Percentiles rank a stretch among this genome's conserved stretches.
phyloP scores from a whole-genome alignment of 2,329 filamentous ascomycete species.

The Hymenoscyphus fraxineus region DNA sequence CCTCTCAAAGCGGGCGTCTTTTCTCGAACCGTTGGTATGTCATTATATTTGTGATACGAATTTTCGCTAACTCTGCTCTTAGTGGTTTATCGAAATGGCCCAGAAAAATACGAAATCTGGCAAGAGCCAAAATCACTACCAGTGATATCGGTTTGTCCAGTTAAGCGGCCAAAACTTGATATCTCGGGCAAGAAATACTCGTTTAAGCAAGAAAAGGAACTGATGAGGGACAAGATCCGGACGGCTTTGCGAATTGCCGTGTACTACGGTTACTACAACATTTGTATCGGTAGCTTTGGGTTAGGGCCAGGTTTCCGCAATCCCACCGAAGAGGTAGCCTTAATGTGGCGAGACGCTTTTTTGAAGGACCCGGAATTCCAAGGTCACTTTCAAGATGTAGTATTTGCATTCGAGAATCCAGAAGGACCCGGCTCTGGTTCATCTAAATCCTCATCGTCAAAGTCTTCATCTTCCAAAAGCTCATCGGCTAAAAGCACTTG shows the following conservation, averaged over 20 bases:
- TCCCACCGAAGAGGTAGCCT: slow-evolving; percentile 60
- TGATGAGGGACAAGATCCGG: slow-evolving; percentile 70
- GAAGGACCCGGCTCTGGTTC: slow-evolving; percentile 44
- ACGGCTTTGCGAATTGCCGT: slow-evolving; percentile 67
- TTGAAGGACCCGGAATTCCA: slow-evolving; percentile 59
- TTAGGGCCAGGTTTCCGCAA: slow-evolving; percentile 62
- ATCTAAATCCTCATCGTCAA: slow-evolving; percentile 30
- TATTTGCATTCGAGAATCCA: slow-evolving; percentile 62
- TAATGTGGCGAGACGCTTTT: slow-evolving; percentile 63
- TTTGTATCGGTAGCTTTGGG: slow-evolving; percentile 63
- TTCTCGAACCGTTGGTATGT: slow-evolving; percentile 62
- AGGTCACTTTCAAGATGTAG: slow-evolving; percentile 57
- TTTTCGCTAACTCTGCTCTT: slow-evolving; percentile 3
- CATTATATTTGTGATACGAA: neutral
- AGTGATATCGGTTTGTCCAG: slow-evolving; percentile 70
- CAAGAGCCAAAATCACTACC: slow-evolving; percentile 55
- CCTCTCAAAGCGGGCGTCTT: slow-evolving; percentile 66
- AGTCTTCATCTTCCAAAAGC: slow-evolving; percentile 16
- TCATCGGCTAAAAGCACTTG: slow-evolving; percentile 33
- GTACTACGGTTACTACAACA: slow-evolving; percentile 51
- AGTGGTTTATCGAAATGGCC: slow-evolving; percentile 67
- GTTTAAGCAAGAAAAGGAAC: slow-evolving; percentile 65
- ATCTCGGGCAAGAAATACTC: slow-evolving; percentile 65
- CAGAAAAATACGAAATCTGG: slow-evolving; percentile 59
- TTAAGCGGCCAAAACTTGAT: slow-evolving; percentile 69